These are phyloP conservation scores for Musa beccarii DNA, from an alignment of 176 grass and related monocot species.

Conservation along the genomic window DNA sequence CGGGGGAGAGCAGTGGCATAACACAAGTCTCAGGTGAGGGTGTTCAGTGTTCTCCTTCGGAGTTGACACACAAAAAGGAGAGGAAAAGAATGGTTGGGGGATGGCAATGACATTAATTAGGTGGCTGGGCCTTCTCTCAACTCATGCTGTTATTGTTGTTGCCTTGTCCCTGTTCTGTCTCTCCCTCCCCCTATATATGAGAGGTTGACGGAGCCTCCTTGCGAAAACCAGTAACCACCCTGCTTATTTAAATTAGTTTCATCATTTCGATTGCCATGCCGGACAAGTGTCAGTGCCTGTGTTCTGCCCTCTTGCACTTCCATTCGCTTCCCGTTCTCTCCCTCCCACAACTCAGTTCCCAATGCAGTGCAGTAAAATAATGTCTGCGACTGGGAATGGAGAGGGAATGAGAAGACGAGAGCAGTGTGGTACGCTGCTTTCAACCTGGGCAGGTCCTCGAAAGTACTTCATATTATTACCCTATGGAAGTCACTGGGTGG, in stretches of 20 bases:
- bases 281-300: no score
- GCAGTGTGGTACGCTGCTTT: background rate
- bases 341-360: background rate
- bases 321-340: background rate
- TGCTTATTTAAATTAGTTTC: no score
- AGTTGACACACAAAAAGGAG: background rate
- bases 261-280: no score
- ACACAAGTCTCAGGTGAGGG: background rate
- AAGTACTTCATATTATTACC: no score
- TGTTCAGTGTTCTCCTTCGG: background rate
- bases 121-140: background rate
- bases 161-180: background rate
- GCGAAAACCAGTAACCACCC: no score
- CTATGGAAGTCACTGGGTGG: no score
- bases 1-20: background rate
- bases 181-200: background rate
- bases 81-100: background rate
- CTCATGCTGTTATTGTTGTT: background rate
- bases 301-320: no score
- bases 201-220: background rate
- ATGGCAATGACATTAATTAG: background rate
- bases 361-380: background rate
- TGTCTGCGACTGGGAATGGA: background rate
- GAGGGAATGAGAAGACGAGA: background rate
- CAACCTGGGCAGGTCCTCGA: background rate